Percentiles rank a stretch among this genome's conserved stretches.
Evolutionary conservation across 2,329 filamentous ascomycete genomes (phyloP).

Genomic region (Neonectria neomacrospora): DNA sequence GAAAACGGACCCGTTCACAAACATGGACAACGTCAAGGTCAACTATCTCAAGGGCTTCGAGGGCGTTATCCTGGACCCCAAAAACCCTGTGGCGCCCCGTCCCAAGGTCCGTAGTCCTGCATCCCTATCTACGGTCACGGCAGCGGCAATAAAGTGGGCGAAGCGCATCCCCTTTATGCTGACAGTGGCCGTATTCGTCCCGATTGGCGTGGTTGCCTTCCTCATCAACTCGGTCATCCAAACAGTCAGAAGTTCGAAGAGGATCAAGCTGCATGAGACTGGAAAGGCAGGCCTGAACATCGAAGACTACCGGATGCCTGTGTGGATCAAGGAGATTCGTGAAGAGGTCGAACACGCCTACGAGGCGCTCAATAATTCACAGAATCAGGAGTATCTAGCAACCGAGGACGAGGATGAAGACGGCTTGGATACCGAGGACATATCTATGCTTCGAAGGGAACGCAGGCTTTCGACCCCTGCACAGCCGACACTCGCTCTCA

Average conservation of each 20-base stretch:
- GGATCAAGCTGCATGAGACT: conserved; percentile 80
- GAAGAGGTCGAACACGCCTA: conserved; percentile 82
- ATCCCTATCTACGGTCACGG: conserved; percentile 48
- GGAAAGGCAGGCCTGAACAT: conserved; percentile 75
- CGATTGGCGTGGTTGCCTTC: conserved; percentile 77
- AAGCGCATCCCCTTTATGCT: conserved; percentile 71
- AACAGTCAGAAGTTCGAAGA: conserved; percentile 76
- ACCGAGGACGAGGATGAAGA: conserved; percentile 61
- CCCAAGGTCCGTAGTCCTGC: conserved; percentile 45
- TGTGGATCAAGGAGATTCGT: conserved; percentile 80
- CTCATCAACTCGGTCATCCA: conserved; percentile 82
- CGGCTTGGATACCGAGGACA: conserved; percentile 52
- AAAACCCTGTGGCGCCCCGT: conserved; percentile 66
- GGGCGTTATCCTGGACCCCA: conserved; percentile 78
- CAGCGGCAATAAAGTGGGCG: conserved; percentile 51
- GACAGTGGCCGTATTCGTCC: conserved; percentile 76
- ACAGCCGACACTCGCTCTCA: conserved; percentile 80
- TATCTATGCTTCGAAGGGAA: conserved; percentile 55
- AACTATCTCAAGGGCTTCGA: conserved; percentile 81
- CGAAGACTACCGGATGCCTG: conserved; percentile 77
- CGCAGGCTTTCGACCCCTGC: conserved; percentile 56
- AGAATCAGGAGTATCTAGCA: conserved; percentile 77
- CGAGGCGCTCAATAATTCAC: conserved; percentile 75
- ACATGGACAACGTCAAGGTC: conserved; percentile 73
- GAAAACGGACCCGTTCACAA: conserved; percentile 79